These are phyloP conservation scores for Byssoonygena ceratinophila DNA, from an alignment of 2,329 filamentous ascomycete species.

Conservation along the genomic window DNA sequence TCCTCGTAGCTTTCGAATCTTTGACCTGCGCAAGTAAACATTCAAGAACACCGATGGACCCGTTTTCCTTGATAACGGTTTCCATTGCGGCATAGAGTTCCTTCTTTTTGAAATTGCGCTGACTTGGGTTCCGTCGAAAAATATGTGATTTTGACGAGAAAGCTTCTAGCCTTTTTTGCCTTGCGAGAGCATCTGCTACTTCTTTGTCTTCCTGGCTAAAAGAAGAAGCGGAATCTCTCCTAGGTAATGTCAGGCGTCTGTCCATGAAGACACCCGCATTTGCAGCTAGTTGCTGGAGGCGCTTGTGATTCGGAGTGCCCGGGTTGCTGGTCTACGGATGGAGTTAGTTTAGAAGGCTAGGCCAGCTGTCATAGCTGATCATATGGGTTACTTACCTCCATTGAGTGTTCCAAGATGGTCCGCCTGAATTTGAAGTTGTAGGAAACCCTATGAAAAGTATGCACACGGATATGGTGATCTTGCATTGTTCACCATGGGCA, in stretches of 20 bases:
- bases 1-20: conserved; percentile 15
- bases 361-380: background rate
- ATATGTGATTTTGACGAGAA: conserved; percentile 19
- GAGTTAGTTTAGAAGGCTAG: background rate
- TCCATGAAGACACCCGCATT: conserved; percentile 12
- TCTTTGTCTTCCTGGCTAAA: conserved; percentile 11
- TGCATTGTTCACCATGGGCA: background rate
- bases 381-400: background rate
- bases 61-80: conserved; percentile 12
- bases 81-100: conserved; percentile 18
- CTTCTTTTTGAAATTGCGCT: conserved; percentile 15
- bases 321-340: background rate
- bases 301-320: background rate
- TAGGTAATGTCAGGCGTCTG: conserved; percentile 7
- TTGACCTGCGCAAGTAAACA: conserved; percentile 15
- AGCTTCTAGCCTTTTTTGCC: conserved; percentile 14
- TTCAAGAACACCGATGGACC: conserved; percentile 16
- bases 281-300: conserved; percentile 16
- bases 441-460: no score
- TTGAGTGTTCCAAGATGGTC: background rate
- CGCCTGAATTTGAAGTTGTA: background rate
- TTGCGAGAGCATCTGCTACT: conserved; percentile 14
- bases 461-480: no score
- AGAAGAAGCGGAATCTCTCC: conserved; percentile 9
- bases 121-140: conserved; percentile 18